Percentiles rank a stretch among this genome's conserved stretches.
These are phyloP conservation scores for Striga asiatica DNA, from an alignment of 257 asterid genomes.

Conservation along the genomic window DNA sequence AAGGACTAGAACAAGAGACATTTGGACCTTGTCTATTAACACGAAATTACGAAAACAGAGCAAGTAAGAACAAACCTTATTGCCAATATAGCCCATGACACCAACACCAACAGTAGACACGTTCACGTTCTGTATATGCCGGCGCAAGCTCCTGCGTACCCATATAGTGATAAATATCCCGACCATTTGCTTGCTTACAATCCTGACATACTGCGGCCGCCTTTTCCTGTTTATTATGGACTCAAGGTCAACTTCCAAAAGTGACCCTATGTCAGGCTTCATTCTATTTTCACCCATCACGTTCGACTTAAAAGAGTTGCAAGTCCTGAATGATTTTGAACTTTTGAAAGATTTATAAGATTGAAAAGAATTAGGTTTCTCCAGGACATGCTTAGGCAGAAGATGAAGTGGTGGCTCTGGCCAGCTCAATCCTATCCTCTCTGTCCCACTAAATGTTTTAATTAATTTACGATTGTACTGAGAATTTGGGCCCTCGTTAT, in stretches of 20 bases:
- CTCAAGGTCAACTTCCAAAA: constrained; percentile 61
- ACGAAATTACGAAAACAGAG: too few relatives aligned
- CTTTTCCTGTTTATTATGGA: constrained; percentile 63
- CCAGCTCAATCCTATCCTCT: constrained; percentile 87
- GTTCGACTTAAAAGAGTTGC: constrained; percentile 43
- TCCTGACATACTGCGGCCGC: constrained; percentile 67
- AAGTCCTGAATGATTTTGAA: constrained; percentile 40
- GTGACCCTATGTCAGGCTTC: constrained; percentile 33
- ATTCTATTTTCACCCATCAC: constrained; percentile 18
- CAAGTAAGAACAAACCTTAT: too few relatives aligned
- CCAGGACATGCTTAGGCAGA: constrained; percentile 43
- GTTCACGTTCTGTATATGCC: constrained; percentile 33
- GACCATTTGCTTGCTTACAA: constrained; percentile 86
- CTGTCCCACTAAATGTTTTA: constrained; percentile 54
- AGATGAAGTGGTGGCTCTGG: constrained; percentile 77
- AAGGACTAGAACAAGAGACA: too few relatives aligned
- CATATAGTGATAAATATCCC: constrained; percentile 58
- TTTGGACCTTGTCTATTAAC: too few relatives aligned
- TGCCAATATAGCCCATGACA: constrained; percentile 83
- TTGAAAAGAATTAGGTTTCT: constrained; percentile 42
- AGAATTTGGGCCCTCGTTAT: too few relatives aligned
- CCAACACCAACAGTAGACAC: constrained; percentile 69
- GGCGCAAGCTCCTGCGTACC: constrained; percentile 49
- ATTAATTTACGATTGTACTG: constrained; percentile 31
- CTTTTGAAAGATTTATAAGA: constrained; percentile 28